Percentiles rank a stretch among this genome's conserved stretches.
These are phyloP conservation scores for Hypoxylon lienhwacheense DNA, from an alignment of 495 filamentous ascomycete species.

Conservation along the genomic window DNA sequence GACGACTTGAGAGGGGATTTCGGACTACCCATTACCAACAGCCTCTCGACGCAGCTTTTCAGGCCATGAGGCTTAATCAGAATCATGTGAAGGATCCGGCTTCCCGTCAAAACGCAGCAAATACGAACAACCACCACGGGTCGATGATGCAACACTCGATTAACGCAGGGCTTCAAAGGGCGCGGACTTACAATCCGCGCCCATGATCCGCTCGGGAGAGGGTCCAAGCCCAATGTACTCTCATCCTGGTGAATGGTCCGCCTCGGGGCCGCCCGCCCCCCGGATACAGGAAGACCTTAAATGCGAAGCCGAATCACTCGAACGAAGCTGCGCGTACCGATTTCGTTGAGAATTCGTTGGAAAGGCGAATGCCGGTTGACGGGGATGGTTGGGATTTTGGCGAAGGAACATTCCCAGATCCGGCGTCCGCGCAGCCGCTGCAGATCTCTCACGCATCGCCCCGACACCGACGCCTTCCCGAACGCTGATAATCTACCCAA, in stretches of 20 bases:
- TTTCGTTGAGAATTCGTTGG: conserved; percentile 43
- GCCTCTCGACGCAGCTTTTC: conserved; percentile 38
- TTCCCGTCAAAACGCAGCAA: conserved; percentile 45
- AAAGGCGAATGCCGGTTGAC: conserved; percentile 50
- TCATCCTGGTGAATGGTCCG: conserved; percentile 48
- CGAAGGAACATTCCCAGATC: conserved; percentile 61
- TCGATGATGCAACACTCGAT: conserved; percentile 46
- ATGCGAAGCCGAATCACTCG: conserved; percentile 58
- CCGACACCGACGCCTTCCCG: conserved; percentile 84
- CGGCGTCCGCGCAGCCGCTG: conserved; percentile 42
- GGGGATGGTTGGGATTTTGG: conserved; percentile 91
- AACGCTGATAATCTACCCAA: conserved; percentile 78
- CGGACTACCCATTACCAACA: conserved; percentile 40
- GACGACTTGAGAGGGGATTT: conserved; percentile 55
- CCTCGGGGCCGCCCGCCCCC: conserved; percentile 41
- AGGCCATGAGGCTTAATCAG: conserved; percentile 46
- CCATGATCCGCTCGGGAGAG: conserved; percentile 51
- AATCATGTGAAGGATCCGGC: conserved; percentile 45
- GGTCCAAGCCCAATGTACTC: conserved; percentile 35
- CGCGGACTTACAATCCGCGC: conserved; percentile 44
- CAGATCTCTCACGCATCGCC: conserved; percentile 58
- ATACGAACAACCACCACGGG: conserved; percentile 58
- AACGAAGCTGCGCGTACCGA: conserved; percentile 37
- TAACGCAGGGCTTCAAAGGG: conserved; percentile 43
- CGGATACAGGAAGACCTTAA: conserved; percentile 58